Conservation (phyloP, 2,329 filamentous ascomycete genomes). For the Alternaria brassicae region DNA sequence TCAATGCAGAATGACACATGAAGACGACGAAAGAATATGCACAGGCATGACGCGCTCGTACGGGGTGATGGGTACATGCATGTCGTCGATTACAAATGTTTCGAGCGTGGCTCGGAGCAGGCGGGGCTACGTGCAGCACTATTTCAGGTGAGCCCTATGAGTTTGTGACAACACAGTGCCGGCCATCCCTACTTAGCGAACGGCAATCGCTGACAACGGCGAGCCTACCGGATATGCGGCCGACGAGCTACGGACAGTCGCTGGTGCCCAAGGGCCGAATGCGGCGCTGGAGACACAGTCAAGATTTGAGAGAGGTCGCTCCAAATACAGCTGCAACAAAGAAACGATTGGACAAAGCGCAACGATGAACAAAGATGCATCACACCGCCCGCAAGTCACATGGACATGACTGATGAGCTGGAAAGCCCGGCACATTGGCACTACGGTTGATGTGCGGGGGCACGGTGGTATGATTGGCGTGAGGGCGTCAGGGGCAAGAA, state of each 20-base stretch:
- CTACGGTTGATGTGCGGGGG: conserved; percentile 30
- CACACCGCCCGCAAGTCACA: conserved; percentile 47
- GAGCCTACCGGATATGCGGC: neutral
- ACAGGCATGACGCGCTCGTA: conserved; percentile 4
- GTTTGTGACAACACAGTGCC: conserved; percentile 8
- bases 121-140: conserved; percentile 32
- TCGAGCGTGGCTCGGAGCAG: conserved; percentile 26
- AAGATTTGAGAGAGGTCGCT: conserved; percentile 8
- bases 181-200: conserved; percentile 19
- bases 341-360: conserved; percentile 27
- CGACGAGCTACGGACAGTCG: conserved; percentile 5
- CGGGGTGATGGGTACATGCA: conserved; percentile 26
- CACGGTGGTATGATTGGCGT: conserved; percentile 34
- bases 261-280: conserved; percentile 9
- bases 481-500: conserved; percentile 31
- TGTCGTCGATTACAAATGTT: conserved; percentile 35
- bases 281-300: conserved; percentile 1
- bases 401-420: conserved; percentile 26
- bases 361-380: conserved; percentile 16
- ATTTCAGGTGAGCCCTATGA: conserved; percentile 24
- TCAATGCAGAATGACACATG: conserved; percentile 19
- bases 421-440: conserved; percentile 13
- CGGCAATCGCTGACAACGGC: conserved; percentile 4
- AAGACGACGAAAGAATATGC: neutral
- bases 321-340: conserved; percentile 8